These are phyloP conservation scores for Panaeolus papilionaceus DNA, from an alignment of 768 basidiomycete species.

Conservation along the genomic window DNA sequence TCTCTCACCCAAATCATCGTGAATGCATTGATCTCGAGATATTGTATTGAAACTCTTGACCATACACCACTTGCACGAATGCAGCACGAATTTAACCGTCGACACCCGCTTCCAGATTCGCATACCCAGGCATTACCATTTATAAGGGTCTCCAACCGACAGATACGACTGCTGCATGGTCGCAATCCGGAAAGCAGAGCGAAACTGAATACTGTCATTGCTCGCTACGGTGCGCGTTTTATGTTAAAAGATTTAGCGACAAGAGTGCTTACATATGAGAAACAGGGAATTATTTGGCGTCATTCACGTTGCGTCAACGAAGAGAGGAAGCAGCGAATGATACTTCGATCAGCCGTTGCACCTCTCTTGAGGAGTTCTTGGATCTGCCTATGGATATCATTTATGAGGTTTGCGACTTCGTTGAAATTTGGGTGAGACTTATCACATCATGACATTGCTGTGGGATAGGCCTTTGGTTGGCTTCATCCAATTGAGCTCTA, in stretches of 20 bases:
- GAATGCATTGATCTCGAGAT: no score
- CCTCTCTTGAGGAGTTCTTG: not conserved
- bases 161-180: not conserved
- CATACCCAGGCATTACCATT: not conserved
- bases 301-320: not conserved
- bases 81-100: not conserved
- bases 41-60: not conserved
- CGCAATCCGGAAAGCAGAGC: not conserved
- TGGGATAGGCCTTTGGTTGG: not conserved
- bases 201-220: not conserved
- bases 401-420: not conserved
- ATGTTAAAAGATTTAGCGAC: not conserved
- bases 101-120: not conserved
- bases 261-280: not conserved
- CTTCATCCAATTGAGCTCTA: slow-evolving; percentile 5
- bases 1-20: no score
- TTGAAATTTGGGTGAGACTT: not conserved
- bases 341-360: not conserved
- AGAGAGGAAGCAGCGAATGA: not conserved
- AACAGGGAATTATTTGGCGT: not conserved
- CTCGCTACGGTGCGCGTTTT: not conserved
- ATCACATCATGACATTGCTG: not conserved
- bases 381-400: not conserved
- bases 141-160: not conserved
- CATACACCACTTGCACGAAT: not conserved